A percentile compares a stretch with the other conserved stretches of the same genome.
These are phyloP conservation scores for Schizonepeta tenuifolia DNA, from an alignment of 257 asterid species.

Conservation along the genomic window DNA sequence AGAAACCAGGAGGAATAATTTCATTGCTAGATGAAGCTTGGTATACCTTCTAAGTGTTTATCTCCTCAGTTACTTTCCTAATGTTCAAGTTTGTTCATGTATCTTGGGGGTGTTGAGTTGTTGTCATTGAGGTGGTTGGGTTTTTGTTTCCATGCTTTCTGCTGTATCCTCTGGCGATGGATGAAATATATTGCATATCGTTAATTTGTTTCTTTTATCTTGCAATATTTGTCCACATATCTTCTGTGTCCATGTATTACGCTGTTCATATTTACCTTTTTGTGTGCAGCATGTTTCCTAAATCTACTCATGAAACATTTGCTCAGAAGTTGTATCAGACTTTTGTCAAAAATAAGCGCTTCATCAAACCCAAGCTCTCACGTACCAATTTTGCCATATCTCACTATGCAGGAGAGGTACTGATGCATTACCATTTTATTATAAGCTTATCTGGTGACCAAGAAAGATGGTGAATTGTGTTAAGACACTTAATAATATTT, in stretches of 20 bases:
- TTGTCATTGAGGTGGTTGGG: slow-evolving; percentile 14
- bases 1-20: slow-evolving; percentile 99
- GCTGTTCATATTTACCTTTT: slow-evolving; percentile 18
- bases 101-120: slow-evolving; percentile 16
- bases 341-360: slow-evolving; percentile 84
- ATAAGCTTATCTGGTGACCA: slow-evolving; percentile 27
- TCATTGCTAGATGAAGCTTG: slow-evolving; percentile 98
- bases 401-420: slow-evolving; percentile 99
- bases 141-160: slow-evolving; percentile 13
- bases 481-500: background rate
- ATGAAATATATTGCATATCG: slow-evolving; percentile 20
- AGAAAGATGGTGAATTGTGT: background rate
- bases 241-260: slow-evolving; percentile 26
- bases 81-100: slow-evolving; percentile 8
- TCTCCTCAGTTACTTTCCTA: slow-evolving; percentile 18
- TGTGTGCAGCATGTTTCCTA: slow-evolving; percentile 94
- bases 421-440: slow-evolving; percentile 28
- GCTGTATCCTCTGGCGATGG: slow-evolving; percentile 8
- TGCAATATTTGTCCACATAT: slow-evolving; percentile 14
- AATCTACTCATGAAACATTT: slow-evolving; percentile 99
- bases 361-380: slow-evolving; percentile 97
- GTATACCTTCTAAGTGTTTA: slow-evolving; percentile 49
- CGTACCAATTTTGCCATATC: slow-evolving; percentile 95
- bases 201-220: background rate
- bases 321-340: slow-evolving; percentile 99